Percentiles rank a stretch among this genome's conserved stretches.
These are phyloP conservation scores for Groenewaldozyma sp. DNA, from an alignment of 1,139 yeast genomes.

Conservation along the genomic window DNA sequence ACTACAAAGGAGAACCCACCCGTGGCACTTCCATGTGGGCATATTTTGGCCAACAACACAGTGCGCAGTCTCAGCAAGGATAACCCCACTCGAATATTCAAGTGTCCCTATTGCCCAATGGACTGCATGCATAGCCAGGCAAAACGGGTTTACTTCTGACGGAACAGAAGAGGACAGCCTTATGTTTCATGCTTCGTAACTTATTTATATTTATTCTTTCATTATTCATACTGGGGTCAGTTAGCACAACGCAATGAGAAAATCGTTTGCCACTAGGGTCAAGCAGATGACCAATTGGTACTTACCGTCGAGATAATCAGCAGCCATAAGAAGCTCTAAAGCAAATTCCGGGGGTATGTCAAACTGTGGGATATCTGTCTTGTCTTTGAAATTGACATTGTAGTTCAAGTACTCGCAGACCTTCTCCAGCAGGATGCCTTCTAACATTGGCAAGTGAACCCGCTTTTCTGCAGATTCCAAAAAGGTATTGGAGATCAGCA, in stretches of 20 bases:
- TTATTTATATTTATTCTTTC: background rate
- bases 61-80: constrained; percentile 33
- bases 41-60: constrained; percentile 47
- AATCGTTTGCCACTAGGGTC: background rate
- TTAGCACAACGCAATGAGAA: background rate
- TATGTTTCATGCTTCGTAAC: background rate
- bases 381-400: constrained; percentile 57
- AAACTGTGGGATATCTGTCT: constrained; percentile 68
- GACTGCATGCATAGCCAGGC: constrained; percentile 26
- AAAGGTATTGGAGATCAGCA: constrained; percentile 43
- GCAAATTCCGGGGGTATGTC: constrained; percentile 93
- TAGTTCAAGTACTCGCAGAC: constrained; percentile 82
- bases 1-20: constrained; percentile 53
- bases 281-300: background rate
- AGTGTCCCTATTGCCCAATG: constrained; percentile 62
- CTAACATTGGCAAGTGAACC: constrained; percentile 49
- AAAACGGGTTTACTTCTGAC: constrained; percentile 23
- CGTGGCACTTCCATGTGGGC: constrained; percentile 55
- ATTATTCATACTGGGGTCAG: too few relatives aligned
- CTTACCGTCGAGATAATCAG: constrained; percentile 69
- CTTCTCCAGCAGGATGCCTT: constrained; percentile 64
- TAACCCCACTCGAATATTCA: constrained; percentile 34
- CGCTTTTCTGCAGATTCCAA: constrained; percentile 44
- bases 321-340: constrained; percentile 79
- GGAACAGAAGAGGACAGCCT: too few relatives aligned